These are phyloP conservation scores for Epithele typhae DNA, from an alignment of 768 basidiomycete species.

Conservation along the genomic window DNA sequence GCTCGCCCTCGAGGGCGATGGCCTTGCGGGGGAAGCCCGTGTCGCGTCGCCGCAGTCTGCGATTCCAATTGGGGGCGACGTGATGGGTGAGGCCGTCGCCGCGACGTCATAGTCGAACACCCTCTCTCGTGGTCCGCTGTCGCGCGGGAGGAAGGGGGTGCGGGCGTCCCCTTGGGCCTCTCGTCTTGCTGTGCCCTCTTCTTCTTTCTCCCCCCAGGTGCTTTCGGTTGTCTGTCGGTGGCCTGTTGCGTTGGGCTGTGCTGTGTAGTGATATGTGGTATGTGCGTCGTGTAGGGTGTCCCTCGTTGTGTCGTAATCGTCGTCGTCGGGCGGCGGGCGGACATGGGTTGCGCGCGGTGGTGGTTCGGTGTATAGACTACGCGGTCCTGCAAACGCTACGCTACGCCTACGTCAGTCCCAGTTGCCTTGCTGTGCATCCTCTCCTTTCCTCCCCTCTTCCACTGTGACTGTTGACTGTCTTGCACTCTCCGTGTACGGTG, in stretches of 20 bases:
- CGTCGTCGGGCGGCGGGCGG: constrained; percentile 10
- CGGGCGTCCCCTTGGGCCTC: no score
- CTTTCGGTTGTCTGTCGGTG: constrained; percentile 1
- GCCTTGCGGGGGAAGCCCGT: not conserved
- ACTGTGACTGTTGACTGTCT: no score
- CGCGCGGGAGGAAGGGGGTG: no score
- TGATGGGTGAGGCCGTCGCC: not conserved
- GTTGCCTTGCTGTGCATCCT: constrained; percentile 20
- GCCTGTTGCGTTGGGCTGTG: constrained; percentile 11
- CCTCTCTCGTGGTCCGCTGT: no score
- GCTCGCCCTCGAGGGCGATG: constrained; percentile 10
- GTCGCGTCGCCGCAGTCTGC: not conserved
- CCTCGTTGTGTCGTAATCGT: constrained; percentile 4
- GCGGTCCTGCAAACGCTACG: no score
- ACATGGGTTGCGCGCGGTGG: constrained; percentile 1
- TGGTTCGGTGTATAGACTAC: constrained; percentile 13
- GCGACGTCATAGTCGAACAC: no score
- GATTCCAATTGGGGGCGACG: not conserved
- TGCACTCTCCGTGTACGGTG: constrained; percentile 17
- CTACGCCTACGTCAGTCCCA: no score
- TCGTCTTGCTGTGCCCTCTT: not conserved
- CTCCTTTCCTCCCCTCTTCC: not conserved
- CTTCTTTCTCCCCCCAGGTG: not conserved
- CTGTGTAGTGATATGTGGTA: no score
- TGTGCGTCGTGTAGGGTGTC: no score